Evolutionary conservation across 2,329 filamentous ascomycete species (phyloP).

Genomic region (Aspergillus ochraceoroseus): DNA sequence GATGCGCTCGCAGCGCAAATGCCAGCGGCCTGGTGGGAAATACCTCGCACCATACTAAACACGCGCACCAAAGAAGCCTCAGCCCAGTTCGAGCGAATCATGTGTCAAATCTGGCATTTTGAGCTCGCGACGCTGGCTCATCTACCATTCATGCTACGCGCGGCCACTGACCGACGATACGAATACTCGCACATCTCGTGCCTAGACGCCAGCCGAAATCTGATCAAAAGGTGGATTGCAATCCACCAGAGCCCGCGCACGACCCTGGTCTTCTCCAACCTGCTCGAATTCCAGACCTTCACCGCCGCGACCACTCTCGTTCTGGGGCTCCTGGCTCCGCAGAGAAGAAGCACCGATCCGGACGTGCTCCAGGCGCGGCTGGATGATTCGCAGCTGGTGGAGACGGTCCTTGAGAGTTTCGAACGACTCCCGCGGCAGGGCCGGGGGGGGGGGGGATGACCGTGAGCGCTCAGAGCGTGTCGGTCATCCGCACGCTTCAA

Average conservation of each 20-base stretch:
- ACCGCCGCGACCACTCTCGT: neutral
- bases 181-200: neutral
- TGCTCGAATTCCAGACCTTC: neutral
- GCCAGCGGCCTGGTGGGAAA: conserved; percentile 1
- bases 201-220: neutral
- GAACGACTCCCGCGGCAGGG: neutral
- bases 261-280: neutral
- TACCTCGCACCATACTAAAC: neutral
- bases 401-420: conserved; percentile 1
- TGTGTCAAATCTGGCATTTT: conserved; percentile 6
- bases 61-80: neutral
- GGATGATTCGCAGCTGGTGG: neutral
- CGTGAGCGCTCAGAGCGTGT: conserved; percentile 1
- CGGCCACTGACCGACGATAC: neutral
- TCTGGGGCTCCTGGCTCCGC: neutral
- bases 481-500: conserved; percentile 1
- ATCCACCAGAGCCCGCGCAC: neutral
- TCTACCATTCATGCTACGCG: conserved; percentile 3
- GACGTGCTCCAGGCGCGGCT: neutral
- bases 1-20: neutral
- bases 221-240: neutral
- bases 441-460: no score
- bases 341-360: neutral
- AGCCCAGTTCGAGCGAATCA: conserved; percentile 2
- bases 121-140: neutral